Evolutionary conservation across 2,329 filamentous ascomycete species (phyloP), one percentile per base, ranked within the genome.

Genomic region (Colletotrichum destructivum): DNA sequence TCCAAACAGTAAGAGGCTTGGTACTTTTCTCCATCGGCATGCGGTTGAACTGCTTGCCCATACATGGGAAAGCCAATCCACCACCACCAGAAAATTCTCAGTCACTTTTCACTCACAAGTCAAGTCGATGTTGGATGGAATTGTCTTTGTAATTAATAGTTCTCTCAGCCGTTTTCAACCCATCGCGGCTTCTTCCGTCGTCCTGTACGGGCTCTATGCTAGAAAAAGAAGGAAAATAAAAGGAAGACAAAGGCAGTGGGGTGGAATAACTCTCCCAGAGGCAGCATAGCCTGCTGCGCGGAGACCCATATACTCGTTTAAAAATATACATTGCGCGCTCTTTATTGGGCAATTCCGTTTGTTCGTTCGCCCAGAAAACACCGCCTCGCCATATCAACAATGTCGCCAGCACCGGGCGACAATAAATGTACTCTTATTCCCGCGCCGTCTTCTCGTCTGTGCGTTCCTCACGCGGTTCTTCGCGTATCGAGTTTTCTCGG

Each of bases 401-500:
- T 54, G 61, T 55, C 49, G 21, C 51, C 51, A 54, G 49, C 55
- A 21, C 40, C 61, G 49, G 61, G 55, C 38, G 52, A 55, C 69
- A 46, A 57, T 59, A 62, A 54, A 40, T 71, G 6, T 71, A 69
- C 69, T 71, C 26, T 46, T 63, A 73, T 64, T 66, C 62, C 38
- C 57, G 59, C 35, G 69, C 47, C 15, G 49, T 46, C 51, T 67
- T 57, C 42, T 66, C 66, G 13, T 69, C 47, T 5, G 63, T 60
- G 13, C 26, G 47, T 21, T 62, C 60, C 35, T 72, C 61, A 21
- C 66, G 60, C 23, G 49, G 54, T 59, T 72, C 70, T 42, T 72
- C 67, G 18, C 67, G 55, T 13, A 70, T 71, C 12, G 67, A 72
- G 47, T 69, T 72, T 31, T 72, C 69, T 35, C 65, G 46, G 12